Conservation (phyloP, 305 asterid genomes). For the Withania somnifera region DNA sequence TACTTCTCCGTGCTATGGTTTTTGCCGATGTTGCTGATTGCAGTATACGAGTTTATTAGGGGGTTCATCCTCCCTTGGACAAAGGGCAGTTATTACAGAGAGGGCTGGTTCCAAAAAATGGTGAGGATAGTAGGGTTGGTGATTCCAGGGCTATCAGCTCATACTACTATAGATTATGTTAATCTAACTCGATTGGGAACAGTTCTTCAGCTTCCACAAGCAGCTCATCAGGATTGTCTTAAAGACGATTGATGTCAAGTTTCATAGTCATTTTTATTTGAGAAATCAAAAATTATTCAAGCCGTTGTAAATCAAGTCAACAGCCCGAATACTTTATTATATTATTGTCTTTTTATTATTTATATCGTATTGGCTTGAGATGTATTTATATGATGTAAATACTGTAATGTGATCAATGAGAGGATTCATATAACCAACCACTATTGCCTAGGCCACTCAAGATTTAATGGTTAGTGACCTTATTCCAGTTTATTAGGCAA, state of each 20-base stretch:
- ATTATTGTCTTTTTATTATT: background rate
- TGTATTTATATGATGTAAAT: background rate
- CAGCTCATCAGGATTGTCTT: background rate
- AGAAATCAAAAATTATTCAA: background rate
- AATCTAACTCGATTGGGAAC: slow-evolving; percentile 43
- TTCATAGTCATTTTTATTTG: background rate
- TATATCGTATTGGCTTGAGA: background rate
- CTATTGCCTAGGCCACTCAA: background rate
- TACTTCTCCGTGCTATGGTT: slow-evolving; percentile 42
- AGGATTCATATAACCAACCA: background rate
- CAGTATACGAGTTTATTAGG: slow-evolving; percentile 40
- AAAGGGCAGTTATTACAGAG: slow-evolving; percentile 37
- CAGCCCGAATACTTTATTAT: background rate
- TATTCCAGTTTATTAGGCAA: background rate
- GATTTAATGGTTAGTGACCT: background rate
- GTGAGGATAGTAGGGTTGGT: slow-evolving; percentile 31
- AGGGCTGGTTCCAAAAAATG: slow-evolving; percentile 31
- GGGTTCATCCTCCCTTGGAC: slow-evolving; percentile 38
- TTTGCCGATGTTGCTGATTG: slow-evolving; percentile 37
- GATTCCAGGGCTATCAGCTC: slow-evolving; percentile 48
- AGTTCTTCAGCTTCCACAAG: background rate
- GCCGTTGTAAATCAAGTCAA: background rate
- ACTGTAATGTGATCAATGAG: background rate
- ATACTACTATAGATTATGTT: slow-evolving; percentile 45
- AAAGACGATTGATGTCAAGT: slow-evolving; percentile 18